Base-by-base conservation (phyloP, 2,329 filamentous ascomycete species). In the Cladosporium sp. region DNA sequence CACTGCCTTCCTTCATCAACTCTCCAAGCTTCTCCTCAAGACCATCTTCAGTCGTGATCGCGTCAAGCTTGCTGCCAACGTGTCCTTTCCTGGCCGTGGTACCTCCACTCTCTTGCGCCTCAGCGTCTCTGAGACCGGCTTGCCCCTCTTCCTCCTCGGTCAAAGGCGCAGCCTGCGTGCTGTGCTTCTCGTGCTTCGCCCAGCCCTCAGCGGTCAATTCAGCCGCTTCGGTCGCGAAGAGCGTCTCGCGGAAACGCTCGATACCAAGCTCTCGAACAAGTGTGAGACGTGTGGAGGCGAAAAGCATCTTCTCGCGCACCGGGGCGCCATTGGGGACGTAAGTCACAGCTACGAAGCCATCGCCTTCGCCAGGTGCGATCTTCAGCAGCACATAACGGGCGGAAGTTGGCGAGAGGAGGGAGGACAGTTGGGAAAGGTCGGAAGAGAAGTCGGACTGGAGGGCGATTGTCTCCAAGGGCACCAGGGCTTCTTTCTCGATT, bases 221-320 rank as follows among this genome's bases (percentile, higher is more conserved):
- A 19, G 84, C 81, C 22, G 84, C 76, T 39, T 80, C 83, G 1
- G 88, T 93, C 10, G 82, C 83, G 69, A 92, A 91, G 40, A 93
- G 78, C 22, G 83, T 88, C 70, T 92, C 88, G 52, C 86, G 78
- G 74, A 94, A 93, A 66, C 90, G 81, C 71, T 94, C 89, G 55
- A 84, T 83, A 45, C 90, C 90, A 9, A 94, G 79, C 74, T 93
- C 89, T 40, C 89, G 83, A 50, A 87, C 82, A 1, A 94, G 80
- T 0, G 89, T 89, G 65, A 92, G 78, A 9, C 89, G 83, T 25
- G 90, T 92, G 22, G 85, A 83, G 5, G 90, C 89, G 71, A 93
- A 92, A 20, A 94, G 82, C 87, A 90, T 94, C 79, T 94, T 94
- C 71, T 91, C 87, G 37, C 90, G 85, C 57, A 94, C 89, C 25